Conservation (phyloP, 2,329 filamentous ascomycete species). For the Penicillium occitanis region DNA sequence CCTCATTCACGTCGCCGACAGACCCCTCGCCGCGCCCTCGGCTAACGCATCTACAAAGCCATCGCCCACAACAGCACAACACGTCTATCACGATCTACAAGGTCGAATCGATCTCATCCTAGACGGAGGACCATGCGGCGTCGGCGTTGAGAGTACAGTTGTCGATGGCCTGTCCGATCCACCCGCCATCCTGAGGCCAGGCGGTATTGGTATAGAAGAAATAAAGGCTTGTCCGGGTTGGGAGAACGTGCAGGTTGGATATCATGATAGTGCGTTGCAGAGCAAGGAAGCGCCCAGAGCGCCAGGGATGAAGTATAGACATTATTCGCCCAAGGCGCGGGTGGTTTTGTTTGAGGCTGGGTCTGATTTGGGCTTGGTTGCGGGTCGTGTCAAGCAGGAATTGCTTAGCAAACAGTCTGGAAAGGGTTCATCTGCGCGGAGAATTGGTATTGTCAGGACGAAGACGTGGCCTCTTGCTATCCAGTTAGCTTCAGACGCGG, state of each 20-base stretch:
- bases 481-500: constrained; percentile 22
- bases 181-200: constrained; percentile 79
- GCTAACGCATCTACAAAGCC: constrained; percentile 94
- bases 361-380: constrained; percentile 30
- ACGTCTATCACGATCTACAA: constrained; percentile 80
- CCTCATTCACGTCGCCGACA: constrained; percentile 75
- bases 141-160: constrained; percentile 95
- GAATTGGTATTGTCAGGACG: constrained; percentile 44
- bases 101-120: constrained; percentile 83
- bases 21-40: constrained; percentile 84
- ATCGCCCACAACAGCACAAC: constrained; percentile 84
- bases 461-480: constrained; percentile 37
- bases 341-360: constrained; percentile 77
- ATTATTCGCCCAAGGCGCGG: constrained; percentile 87
- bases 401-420: constrained; percentile 31
- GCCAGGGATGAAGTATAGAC: constrained; percentile 98
- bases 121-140: constrained; percentile 80
- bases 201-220: constrained; percentile 81
- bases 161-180: constrained; percentile 84
- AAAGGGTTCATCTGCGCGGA: constrained; percentile 21
- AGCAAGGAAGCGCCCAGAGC: constrained; percentile 70
- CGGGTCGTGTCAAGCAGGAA: constrained; percentile 36
- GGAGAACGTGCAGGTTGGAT: constrained; percentile 74
- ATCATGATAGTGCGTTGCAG: constrained; percentile 71
- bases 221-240: constrained; percentile 73